phyloP scores from a whole-genome alignment of 345 rosid species.

The Luvunga scandens region DNA sequence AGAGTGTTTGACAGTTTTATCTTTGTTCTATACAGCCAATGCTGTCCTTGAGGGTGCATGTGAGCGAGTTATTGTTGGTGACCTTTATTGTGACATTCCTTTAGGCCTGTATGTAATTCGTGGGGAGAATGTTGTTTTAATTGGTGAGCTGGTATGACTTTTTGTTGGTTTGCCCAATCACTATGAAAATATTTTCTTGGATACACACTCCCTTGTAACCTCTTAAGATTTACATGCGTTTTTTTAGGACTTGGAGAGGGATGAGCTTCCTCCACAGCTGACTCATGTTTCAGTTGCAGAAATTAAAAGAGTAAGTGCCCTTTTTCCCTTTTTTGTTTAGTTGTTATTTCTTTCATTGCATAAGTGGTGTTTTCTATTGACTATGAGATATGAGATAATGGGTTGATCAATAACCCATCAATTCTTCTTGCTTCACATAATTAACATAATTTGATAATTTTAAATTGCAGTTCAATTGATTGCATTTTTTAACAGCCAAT shows the following conservation, averaged over 20 bases:
- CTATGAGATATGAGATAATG: not conserved
- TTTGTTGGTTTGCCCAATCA: not conserved
- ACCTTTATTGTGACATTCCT: slow-evolving; percentile 85
- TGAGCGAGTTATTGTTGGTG: slow-evolving; percentile 93
- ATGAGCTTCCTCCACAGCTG: slow-evolving; percentile 94
- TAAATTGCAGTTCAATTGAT: not conserved
- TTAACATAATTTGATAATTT: not conserved
- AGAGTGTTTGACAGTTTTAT: not conserved
- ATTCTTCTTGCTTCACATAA: not conserved
- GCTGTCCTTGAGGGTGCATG: slow-evolving; percentile 96
- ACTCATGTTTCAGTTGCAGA: slow-evolving; percentile 71
- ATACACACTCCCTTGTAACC: not conserved
- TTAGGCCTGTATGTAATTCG: slow-evolving; percentile 91
- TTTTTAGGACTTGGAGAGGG: slow-evolving; percentile 75
- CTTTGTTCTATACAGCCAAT: slow-evolving; percentile 56
- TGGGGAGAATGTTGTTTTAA: slow-evolving; percentile 93
- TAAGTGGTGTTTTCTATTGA: not conserved
- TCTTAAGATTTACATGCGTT: slow-evolving; percentile 8
- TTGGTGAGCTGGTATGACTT: slow-evolving; percentile 86
- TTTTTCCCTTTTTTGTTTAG: not conserved
- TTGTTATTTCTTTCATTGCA: not conserved
- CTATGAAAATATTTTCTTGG: not conserved
- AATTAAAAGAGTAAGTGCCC: slow-evolving; percentile 58
- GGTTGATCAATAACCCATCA: not conserved
- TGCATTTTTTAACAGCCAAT: not conserved